Evolutionary conservation across 2,329 filamentous ascomycete genomes (phyloP), one percentile per base, ranked within the genome.

Genomic region (Rutstroemia sp.): DNA sequence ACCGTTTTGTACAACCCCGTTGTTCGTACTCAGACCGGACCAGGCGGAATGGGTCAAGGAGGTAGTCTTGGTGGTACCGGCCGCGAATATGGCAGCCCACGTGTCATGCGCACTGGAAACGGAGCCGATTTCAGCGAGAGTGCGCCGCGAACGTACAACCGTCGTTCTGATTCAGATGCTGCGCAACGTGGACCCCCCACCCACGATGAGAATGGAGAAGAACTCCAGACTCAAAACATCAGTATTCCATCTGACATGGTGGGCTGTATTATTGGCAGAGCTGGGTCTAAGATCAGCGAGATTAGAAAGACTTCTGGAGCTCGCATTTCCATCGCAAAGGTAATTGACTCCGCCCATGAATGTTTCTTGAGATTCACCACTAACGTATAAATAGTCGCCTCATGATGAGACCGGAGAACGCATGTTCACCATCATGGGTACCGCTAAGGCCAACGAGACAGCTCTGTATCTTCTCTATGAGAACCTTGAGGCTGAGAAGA

Each of bases 391-490:
- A 34, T 52, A 59, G 87, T 48, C 92, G 48, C 90, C 94, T 56
- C 94, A 99, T 69, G 94, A 99, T 67, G 94, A 97, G 65, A 95
- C 90, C 59, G 94, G 94, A 64, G 94, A 99, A 80, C 87, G 94
- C 68, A 99, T 99, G 94, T 99, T 99, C 77, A 99, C 94, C 69
- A 99, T 99, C 71, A 96, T 95, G 82, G 94, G 94, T 64, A 95
- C 89, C 59, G 86, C 89, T 59, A 87, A 87, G 75, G 90, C 91
- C 62, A 99, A 99, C 68, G 94, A 99, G 75, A 92, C 91, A 65
- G 94, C 94, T 4, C 80, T 99, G 27, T 96, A 96, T 74, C 84
- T 99, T 54, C 79, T 99, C 61, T 99, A 99, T 72, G 94, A 99
- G 80, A 99, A 99, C 74, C 83, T 99, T 51, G 94, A 99, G 77